phyloP scores from a whole-genome alignment of 164 flowering plant species.

The Annona squamosa region DNA sequence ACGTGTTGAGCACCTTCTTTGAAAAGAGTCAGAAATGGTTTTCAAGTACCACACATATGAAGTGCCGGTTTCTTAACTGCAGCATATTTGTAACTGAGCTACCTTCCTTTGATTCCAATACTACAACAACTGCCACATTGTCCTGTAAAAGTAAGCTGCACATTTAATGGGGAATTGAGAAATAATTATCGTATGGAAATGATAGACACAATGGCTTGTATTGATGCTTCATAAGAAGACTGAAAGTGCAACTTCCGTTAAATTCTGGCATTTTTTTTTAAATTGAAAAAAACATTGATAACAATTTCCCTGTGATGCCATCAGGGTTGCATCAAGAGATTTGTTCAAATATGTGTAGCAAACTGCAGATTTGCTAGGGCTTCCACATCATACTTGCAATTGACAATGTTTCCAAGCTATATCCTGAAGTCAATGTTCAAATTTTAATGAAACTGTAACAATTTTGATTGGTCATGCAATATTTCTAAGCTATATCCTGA shows the following conservation, averaged over 20 bases:
- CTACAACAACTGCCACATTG: slow-evolving; percentile 28
- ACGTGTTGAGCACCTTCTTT: not conserved
- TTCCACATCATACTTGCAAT: no score
- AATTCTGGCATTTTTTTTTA: no score
- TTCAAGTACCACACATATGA: slow-evolving; percentile 39
- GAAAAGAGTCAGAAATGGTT: not conserved
- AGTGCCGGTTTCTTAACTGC: slow-evolving; percentile 9
- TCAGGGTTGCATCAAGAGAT: no score
- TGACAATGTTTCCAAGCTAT: no score
- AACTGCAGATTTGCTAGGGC: no score
- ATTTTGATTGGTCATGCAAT: no score
- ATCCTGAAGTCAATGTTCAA: no score
- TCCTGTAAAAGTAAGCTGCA: slow-evolving; percentile 19
- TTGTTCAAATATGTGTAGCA: no score
- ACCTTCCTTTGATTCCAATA: slow-evolving; percentile 22
- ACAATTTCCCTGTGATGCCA: no score
- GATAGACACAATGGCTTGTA: not conserved
- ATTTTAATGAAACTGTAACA: no score
- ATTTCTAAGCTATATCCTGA: no score
- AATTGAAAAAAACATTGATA: no score
- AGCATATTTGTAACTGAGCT: slow-evolving; percentile 9
- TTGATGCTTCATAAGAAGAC: not conserved
- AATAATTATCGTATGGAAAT: not conserved
- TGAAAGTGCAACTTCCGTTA: not conserved
- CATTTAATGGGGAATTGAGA: not conserved